phyloP scores from a whole-genome alignment of 768 basidiomycete genomes.

The Baorangia bicolor region DNA sequence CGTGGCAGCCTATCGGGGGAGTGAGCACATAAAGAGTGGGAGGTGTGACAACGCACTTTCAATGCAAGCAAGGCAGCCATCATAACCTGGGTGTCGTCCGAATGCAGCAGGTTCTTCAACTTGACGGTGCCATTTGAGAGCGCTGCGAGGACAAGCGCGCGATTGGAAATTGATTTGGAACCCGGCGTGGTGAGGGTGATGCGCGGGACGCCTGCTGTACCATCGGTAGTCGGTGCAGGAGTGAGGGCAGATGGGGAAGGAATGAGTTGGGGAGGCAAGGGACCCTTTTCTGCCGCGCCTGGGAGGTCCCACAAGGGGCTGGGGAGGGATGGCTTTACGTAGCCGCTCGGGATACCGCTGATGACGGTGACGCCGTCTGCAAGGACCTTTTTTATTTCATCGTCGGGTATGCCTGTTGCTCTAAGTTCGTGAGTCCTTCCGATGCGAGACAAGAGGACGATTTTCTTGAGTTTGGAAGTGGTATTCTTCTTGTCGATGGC shows the following conservation, averaged over 20 bases:
- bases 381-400: conserved; percentile 77
- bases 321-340: conserved; percentile 44
- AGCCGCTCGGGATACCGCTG: conserved; percentile 52
- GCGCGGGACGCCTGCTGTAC: conserved; percentile 15
- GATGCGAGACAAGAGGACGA: conserved; percentile 88
- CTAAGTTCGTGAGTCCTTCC: conserved; percentile 91
- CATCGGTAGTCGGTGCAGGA: not conserved
- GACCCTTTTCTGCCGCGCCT: conserved; percentile 9
- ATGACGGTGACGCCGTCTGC: conserved; percentile 77
- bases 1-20: conserved; percentile 65
- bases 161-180: conserved; percentile 94
- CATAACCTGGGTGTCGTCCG: conserved; percentile 99
- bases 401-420: conserved; percentile 83
- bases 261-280: conserved; percentile 22
- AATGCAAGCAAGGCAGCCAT: conserved; percentile 90
- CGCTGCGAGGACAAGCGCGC: conserved; percentile 90
- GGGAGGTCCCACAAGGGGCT: conserved; percentile 34
- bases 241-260: conserved; percentile 1
- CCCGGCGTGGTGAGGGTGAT: conserved; percentile 90
- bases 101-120: conserved; percentile 88
- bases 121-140: conserved; percentile 86
- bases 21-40: not conserved
- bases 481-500: conserved; percentile 97
- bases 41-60: conserved; percentile 47
- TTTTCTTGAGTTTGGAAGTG: conserved; percentile 80